Conservation (phyloP, 352 stramenopile genomes). For the Elongisporangium anandrum region DNA sequence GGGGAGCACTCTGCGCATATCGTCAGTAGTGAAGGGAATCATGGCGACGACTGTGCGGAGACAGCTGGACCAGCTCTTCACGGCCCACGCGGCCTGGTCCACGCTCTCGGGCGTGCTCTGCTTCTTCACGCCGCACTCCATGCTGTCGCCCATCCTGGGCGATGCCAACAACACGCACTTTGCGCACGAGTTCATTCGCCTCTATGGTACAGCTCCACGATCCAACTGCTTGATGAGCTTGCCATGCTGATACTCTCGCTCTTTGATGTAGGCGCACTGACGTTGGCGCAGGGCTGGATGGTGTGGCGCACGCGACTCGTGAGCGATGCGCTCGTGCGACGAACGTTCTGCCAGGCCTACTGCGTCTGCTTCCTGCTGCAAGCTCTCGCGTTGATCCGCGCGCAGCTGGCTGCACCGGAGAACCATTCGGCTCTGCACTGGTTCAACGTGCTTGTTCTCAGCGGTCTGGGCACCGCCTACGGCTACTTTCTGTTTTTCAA, state of each 20-base stretch:
- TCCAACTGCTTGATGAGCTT: background rate
- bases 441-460: constrained; percentile 77
- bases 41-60: constrained; percentile 33
- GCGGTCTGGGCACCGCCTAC: constrained; percentile 58
- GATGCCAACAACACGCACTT: constrained; percentile 76
- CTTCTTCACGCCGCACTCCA: constrained; percentile 77
- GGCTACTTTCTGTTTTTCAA: constrained; percentile 86
- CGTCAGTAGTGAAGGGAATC: background rate
- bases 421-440: constrained; percentile 80
- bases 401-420: constrained; percentile 64
- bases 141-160: constrained; percentile 74
- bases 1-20: background rate
- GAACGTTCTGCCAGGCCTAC: constrained; percentile 87
- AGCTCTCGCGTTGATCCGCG: constrained; percentile 60
- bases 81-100: constrained; percentile 64
- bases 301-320: constrained; percentile 84
- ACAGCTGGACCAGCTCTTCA: constrained; percentile 81
- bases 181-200: constrained; percentile 82
- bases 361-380: constrained; percentile 86
- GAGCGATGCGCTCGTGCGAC: constrained; percentile 77
- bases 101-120: constrained; percentile 62
- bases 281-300: constrained; percentile 80
- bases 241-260: constrained; percentile 1
- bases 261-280: constrained; percentile 50
- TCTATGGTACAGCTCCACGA: constrained; percentile 48